Evolutionary conservation across 1,139 yeast genomes (phyloP).

Genomic region (Kluyveromyces marxianus): DNA sequence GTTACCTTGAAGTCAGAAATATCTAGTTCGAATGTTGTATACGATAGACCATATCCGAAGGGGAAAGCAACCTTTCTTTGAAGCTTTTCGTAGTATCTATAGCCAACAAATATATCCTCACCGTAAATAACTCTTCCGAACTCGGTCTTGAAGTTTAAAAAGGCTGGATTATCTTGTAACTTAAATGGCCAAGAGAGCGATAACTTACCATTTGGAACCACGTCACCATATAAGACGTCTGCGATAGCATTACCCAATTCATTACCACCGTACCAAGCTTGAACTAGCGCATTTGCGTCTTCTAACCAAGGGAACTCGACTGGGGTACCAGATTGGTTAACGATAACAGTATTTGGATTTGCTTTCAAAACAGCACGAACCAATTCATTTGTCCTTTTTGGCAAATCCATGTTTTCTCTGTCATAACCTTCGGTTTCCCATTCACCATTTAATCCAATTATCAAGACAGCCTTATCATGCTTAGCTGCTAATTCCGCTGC

Average conservation of each 20-base stretch:
- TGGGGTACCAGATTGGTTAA: conserved; percentile 58
- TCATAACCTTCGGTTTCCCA: conserved; percentile 51
- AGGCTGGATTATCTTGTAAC: conserved; percentile 44
- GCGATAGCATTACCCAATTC: conserved; percentile 48
- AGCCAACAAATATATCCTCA: conserved; percentile 52
- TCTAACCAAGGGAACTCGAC: conserved; percentile 52
- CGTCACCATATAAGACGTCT: conserved; percentile 55
- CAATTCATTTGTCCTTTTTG: conserved; percentile 43
- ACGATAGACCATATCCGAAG: conserved; percentile 56
- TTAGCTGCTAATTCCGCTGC: conserved; percentile 39
- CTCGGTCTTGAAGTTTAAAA: conserved; percentile 36
- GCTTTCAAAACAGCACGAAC: conserved; percentile 40
- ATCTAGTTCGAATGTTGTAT: conserved; percentile 39
- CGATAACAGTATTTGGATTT: conserved; percentile 46
- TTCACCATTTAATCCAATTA: conserved; percentile 41
- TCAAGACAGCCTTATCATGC: conserved; percentile 43
- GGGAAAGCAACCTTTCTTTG: conserved; percentile 45
- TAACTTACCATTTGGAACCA: conserved; percentile 56
- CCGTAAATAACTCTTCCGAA: conserved; percentile 51
- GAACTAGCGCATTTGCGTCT: conserved; percentile 42
- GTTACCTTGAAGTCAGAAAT: conserved; percentile 17
- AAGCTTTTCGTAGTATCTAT: conserved; percentile 49
- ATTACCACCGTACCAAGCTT: conserved; percentile 43
- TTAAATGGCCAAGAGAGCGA: conserved; percentile 51
- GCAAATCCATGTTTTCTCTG: conserved; percentile 36